A percentile compares a stretch with the other conserved stretches of the same genome.
Conservation (phyloP, 129 eudicot genomes). For the Calendula officinalis region DNA sequence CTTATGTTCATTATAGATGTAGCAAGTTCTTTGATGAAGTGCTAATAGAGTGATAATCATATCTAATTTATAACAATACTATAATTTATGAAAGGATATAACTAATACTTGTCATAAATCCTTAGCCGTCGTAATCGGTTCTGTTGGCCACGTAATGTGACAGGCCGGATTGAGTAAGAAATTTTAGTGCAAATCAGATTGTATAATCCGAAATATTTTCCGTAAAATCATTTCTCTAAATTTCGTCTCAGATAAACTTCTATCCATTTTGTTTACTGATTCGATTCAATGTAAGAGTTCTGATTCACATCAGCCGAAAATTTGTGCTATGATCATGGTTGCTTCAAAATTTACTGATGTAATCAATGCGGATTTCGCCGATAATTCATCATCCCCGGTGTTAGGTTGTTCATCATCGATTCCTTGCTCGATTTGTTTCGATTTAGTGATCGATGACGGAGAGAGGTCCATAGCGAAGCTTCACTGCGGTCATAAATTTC, state of each 20-base stretch:
- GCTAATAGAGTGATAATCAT: too few species aligned
- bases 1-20: too few species aligned
- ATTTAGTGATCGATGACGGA: conserved; percentile 46
- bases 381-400: conserved; percentile 18
- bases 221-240: neutral
- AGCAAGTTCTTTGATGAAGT: too few species aligned
- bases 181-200: conserved; percentile 22
- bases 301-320: neutral
- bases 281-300: conserved; percentile 22
- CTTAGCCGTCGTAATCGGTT: conserved; percentile 21
- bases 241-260: conserved; percentile 12
- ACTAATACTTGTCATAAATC: conserved; percentile 3
- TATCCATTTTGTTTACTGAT: conserved; percentile 7
- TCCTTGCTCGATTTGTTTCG: conserved; percentile 70
- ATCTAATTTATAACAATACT: too few species aligned
- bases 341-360: conserved; percentile 26
- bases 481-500: conserved; percentile 62
- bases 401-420: conserved; percentile 31
- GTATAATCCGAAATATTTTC: conserved; percentile 14
- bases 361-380: conserved; percentile 20
- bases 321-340: conserved; percentile 5
- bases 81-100: too few species aligned
- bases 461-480: conserved; percentile 60
- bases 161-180: conserved; percentile 28
- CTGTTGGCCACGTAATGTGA: conserved; percentile 33